Evolutionary conservation across 2,329 filamentous ascomycete species (phyloP), one percentile per base, ranked within the genome.

Genomic region (Penicillium aurantiogriseum): DNA sequence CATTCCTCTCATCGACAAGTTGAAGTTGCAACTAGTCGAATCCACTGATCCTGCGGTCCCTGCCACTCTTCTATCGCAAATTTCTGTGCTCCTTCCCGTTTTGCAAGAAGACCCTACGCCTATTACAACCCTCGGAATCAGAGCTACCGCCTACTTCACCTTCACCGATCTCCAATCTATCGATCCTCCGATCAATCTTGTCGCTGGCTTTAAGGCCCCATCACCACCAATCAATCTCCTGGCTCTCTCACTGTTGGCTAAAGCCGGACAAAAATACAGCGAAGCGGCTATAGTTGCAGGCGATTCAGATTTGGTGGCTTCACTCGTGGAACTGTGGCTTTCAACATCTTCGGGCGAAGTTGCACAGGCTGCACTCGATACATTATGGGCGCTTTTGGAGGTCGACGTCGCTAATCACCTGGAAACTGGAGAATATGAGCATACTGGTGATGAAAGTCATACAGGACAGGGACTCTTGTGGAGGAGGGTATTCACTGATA

Each of bases 401-500:
- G 74, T 83, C 5, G 81, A 85, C 51, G 71, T 77, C 43, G 67
- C 70, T 25, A 75, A 64, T 55, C 66, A 64, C 21, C 62, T 67
- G 50, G 67, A 74, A 57, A 68, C 66, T 51, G 63, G 61, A 17
- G 67, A 65, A 57, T 51, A 63, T 43, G 58, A 63, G 5, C 56
- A 61, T 44, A 58, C 57, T 3, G 45, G 54, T 9, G 63, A 67
- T 36, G 66, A 68, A 13, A 52, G 56, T 8, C 65, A 64, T 50
- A 63, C 59, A 65, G 79, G 80, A 4, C 80, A 82, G 61, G 81
- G 81, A 0, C 71, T 85, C 1, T 76, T 88, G 66, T 87, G 85
- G 85, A 81, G 84, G 66, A 80, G 85, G 19, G 63, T 88, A 0
- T 87, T 88, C 64, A 78, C 79, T 2, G 85, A 88, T 61, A 80